These are phyloP conservation scores for Colletotrichum magnum DNA, from an alignment of 2,329 filamentous ascomycete genomes.

Conservation along the genomic window DNA sequence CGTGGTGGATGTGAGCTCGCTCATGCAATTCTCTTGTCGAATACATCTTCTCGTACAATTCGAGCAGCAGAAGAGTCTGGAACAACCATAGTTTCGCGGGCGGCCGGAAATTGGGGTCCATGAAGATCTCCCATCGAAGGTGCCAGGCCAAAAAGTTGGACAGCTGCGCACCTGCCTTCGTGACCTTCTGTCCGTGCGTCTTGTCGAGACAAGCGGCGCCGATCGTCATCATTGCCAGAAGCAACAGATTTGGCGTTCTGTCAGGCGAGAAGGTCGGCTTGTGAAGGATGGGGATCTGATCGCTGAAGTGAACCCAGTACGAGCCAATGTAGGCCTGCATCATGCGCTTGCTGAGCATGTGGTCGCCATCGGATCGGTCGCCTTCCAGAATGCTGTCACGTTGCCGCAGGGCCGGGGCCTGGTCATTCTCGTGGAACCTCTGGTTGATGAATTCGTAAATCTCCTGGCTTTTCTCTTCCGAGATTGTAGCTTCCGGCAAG, in stretches of 20 bases:
- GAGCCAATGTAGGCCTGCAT: constrained; percentile 95
- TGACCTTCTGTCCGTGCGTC: constrained; percentile 80
- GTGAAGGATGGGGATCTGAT: constrained; percentile 94
- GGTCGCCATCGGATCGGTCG: constrained; percentile 75
- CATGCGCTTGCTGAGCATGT: constrained; percentile 88
- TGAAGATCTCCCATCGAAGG: constrained; percentile 96
- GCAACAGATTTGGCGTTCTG: constrained; percentile 84
- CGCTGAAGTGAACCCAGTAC: constrained; percentile 96
- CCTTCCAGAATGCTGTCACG: constrained; percentile 86
- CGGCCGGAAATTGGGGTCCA: constrained; percentile 88
- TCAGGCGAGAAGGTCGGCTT: constrained; percentile 94
- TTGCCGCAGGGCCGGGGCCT: constrained; percentile 79
- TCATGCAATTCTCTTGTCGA: constrained; percentile 93
- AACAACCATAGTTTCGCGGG: constrained; percentile 97
- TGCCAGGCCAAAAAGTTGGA: constrained; percentile 94
- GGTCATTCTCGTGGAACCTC: constrained; percentile 85
- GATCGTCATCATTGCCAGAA: constrained; percentile 92
- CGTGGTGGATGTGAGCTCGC: constrained; percentile 95
- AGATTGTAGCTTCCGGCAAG: constrained; percentile 83
- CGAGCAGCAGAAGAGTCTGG: constrained; percentile 88
- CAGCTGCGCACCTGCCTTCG: constrained; percentile 83
- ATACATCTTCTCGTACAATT: constrained; percentile 98
- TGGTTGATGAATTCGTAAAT: constrained; percentile 85
- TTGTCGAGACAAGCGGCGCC: constrained; percentile 92
- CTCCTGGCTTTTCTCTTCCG: constrained; percentile 88